These are phyloP conservation scores for Phytophthora fragariae DNA, from an alignment of 352 stramenopile species.

Conservation along the genomic window DNA sequence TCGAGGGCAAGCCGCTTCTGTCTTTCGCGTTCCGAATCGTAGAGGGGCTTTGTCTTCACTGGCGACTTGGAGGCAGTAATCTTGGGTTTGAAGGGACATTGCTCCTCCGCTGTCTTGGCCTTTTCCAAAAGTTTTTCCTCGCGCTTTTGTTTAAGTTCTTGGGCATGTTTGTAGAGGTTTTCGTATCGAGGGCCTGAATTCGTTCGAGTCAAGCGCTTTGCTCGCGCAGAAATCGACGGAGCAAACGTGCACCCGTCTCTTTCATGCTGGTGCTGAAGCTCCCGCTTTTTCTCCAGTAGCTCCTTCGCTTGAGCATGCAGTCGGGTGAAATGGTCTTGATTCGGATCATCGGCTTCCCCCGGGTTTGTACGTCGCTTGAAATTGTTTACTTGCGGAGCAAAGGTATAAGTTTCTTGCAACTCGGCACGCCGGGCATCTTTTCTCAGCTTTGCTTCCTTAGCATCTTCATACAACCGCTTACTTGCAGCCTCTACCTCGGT, in stretches of 20 bases:
- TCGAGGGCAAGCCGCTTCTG: slow-evolving; percentile 73
- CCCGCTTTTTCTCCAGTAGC: slow-evolving; percentile 57
- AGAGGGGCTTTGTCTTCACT: slow-evolving; percentile 62
- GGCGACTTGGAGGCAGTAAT: slow-evolving; percentile 73
- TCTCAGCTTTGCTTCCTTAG: slow-evolving; percentile 61
- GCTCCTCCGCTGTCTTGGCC: slow-evolving; percentile 60
- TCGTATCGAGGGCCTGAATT: slow-evolving; percentile 62
- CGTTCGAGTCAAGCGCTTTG: slow-evolving; percentile 55
- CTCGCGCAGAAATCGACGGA: slow-evolving; percentile 71
- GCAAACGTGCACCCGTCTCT: slow-evolving; percentile 69
- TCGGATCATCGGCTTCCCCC: slow-evolving; percentile 38
- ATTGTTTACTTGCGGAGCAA: slow-evolving; percentile 67
- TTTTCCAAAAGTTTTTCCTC: slow-evolving; percentile 73
- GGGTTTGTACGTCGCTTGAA: slow-evolving; percentile 50
- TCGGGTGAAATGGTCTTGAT: slow-evolving; percentile 53
- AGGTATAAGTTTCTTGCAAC: slow-evolving; percentile 62
- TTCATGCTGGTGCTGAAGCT: slow-evolving; percentile 61
- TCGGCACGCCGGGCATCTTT: slow-evolving; percentile 63
- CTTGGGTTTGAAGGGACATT: slow-evolving; percentile 84
- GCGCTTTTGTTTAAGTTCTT: slow-evolving; percentile 71
- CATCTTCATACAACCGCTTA: slow-evolving; percentile 71
- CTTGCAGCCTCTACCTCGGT: slow-evolving; percentile 59
- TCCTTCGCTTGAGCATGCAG: slow-evolving; percentile 71
- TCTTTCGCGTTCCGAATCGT: slow-evolving; percentile 76
- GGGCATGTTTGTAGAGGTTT: slow-evolving; percentile 77